Evolutionary conservation across 2,329 filamentous ascomycete species (phyloP), one percentile per base, ranked within the genome.

Genomic region (Neopestalotiopsis sp.): DNA sequence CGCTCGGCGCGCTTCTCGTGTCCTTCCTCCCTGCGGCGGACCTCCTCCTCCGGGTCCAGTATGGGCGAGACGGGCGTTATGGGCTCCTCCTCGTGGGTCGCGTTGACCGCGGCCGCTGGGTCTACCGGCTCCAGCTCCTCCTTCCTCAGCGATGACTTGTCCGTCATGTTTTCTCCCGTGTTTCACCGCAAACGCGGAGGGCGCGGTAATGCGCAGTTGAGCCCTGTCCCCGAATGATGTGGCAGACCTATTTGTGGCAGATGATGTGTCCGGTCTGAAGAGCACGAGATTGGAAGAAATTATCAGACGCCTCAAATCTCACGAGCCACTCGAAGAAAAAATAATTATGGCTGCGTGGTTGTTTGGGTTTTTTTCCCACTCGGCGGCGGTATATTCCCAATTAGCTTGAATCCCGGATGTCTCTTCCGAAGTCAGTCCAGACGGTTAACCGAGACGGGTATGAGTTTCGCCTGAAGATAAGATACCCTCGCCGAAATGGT

Each of bases 21-120:
- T 5, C 73, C 68, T 61, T 78, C 76, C 64, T 74, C 74, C 34
- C 70, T 66, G 45, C 61, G 73, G 59, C 73, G 72, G 65, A 76
- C 75, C 68, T 78, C 74, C 34, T 78, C 75, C 45, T 78, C 74
- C 12, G 74, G 70, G 62, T 76, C 75, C 17, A 72, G 73, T 40
- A 73, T 66, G 42, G 69, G 64, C 6, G 70, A 73, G 45, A 58
- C 61, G 10, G 73, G 73, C 12, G 69, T 59, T 12, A 70, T 61
- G 32, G 69, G 67, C 66, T 75, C 74, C 57, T 71, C 67, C 42
- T 73, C 67, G 38, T 65, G 66, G n/a, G 72, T 67, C 20, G 71
- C 68, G 61, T 75, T 70, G 38, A 70, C 71, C 57, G 73, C 71
- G 40, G 73, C 65, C 58, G 72, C 65, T 66, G 74, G 71, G 62